phyloP scores from a whole-genome alignment of 495 filamentous ascomycete species.

The Rusavskia elegans region DNA sequence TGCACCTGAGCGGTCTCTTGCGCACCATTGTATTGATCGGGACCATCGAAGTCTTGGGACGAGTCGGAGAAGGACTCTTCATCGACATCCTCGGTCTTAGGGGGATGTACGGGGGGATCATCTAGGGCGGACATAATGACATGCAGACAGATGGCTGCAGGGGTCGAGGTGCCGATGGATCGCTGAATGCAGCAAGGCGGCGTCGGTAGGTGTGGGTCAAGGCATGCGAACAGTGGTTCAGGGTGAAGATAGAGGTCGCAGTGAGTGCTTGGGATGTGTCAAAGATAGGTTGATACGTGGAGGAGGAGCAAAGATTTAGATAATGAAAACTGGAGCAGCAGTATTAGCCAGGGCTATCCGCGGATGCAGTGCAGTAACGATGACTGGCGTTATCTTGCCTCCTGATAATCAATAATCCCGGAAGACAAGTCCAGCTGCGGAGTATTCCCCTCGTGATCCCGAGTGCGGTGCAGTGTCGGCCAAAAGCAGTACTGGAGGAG shows the following conservation, averaged over 20 bases:
- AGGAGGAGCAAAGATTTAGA: constrained; percentile 1
- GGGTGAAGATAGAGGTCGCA: neutral
- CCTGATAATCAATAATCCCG: neutral
- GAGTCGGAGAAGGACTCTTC: constrained; percentile 32
- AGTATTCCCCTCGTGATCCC: neutral
- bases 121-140: constrained; percentile 12
- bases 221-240: constrained; percentile 3
- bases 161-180: neutral
- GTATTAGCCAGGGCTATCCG: neutral
- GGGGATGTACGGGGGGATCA: constrained; percentile 17
- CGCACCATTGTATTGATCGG: constrained; percentile 29
- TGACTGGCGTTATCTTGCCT: neutral
- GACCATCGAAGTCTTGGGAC: constrained; percentile 29
- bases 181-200: constrained; percentile 5
- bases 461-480: no score
- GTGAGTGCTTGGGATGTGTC: neutral
- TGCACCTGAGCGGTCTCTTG: constrained; percentile 47
- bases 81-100: constrained; percentile 29
- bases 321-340: neutral
- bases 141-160: neutral
- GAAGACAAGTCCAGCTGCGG: no score
- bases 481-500: no score
- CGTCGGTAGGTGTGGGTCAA: constrained; percentile 2
- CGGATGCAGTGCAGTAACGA: neutral
- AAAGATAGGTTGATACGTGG: neutral